Base-by-base conservation (phyloP, 768 basidiomycete species). In the Sporobolomyces roseus region DNA sequence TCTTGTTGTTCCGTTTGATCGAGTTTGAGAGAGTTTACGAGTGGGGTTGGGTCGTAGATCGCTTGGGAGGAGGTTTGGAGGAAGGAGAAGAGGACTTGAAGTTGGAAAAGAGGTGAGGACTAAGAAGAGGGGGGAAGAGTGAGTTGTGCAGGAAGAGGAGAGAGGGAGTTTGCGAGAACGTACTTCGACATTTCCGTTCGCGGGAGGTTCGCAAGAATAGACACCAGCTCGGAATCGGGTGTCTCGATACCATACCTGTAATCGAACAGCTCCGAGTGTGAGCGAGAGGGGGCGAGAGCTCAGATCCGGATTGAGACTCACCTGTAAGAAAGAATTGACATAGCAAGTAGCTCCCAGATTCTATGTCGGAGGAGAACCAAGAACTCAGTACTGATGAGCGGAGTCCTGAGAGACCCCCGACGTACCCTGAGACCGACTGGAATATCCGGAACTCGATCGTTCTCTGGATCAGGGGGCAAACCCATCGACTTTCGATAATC, bases 311-410 rank as follows among this genome's bases (percentile, higher is more conserved):
- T 29, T 4, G 32, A 55, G 13, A 30, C 54, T 33, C 74, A 88
- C 91, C 81, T 98, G 93, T 51, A 98, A 83, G 70, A 89, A 96
- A 25, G 91, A 91, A 78, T 96, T 96, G 68, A 91, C 93, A 74
- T 97, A 98, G 77, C 94, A 98, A 5, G 94, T 97, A 23, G 93
- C 93, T 6, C 94, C 94, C 25, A 98, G 84, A 77, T 98, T 97
- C 91, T 93, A 75, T 30, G 43, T 19, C 13, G 9, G 13, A n/a
- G n/a, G n/a, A n/a, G n/a, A n/a, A 30, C 10, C n/a, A 1, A 21
- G 29, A 16, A 23, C 6, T 46, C 45, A 46, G 38, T 17, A 9
- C 38, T 41, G 10, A 46, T 13, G 21, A 6, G 45, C 45, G 14
- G 12, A 13, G 45, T 46, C 6, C 45, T 14, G 45, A 46, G 43